Conservation (phyloP, 164 flowering plant species). For the Aristolochia contorta region DNA sequence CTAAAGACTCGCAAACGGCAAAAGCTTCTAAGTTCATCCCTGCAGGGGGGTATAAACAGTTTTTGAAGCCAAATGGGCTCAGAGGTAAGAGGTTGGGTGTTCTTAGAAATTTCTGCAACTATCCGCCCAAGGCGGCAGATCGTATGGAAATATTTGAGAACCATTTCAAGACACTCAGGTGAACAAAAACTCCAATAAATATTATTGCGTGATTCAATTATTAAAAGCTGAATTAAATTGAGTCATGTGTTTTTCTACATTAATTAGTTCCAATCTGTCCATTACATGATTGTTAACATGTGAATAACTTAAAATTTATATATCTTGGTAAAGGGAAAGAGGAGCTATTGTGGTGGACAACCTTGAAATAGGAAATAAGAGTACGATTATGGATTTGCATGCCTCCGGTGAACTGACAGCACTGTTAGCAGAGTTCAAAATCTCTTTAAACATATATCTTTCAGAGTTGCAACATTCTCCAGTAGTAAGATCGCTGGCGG, state of each 20-base stretch:
- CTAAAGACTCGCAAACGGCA: constrained; percentile 27
- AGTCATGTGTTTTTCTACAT: too few relatives aligned
- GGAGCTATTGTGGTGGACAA: constrained; percentile 41
- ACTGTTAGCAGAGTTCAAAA: constrained; percentile 43
- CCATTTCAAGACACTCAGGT: constrained; percentile 33
- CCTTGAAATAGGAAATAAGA: constrained; percentile 27
- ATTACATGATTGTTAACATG: too few relatives aligned
- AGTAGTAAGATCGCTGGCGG: constrained; percentile 46
- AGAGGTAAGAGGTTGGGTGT: constrained; percentile 46
- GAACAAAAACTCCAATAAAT: neutral
- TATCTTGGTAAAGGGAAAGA: constrained; percentile 12
- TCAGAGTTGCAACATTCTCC: constrained; percentile 40
- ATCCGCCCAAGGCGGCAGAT: constrained; percentile 1
- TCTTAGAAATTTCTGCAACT: constrained; percentile 15
- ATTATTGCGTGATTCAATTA: neutral
- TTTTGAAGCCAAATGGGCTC: constrained; percentile 45
- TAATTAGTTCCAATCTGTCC: too few relatives aligned
- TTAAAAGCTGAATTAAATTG: neutral
- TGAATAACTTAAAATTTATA: neutral
- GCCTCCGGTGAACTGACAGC: constrained; percentile 26
- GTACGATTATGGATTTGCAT: constrained; percentile 12
- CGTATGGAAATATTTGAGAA: constrained; percentile 11
- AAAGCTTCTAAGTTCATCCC: constrained; percentile 44
- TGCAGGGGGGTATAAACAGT: constrained; percentile 47
- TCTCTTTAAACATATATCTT: constrained; percentile 27